Evolutionary conservation across 768 basidiomycete species (phyloP), one percentile per base, ranked within the genome.

Genomic region (Mycena alexandri): DNA sequence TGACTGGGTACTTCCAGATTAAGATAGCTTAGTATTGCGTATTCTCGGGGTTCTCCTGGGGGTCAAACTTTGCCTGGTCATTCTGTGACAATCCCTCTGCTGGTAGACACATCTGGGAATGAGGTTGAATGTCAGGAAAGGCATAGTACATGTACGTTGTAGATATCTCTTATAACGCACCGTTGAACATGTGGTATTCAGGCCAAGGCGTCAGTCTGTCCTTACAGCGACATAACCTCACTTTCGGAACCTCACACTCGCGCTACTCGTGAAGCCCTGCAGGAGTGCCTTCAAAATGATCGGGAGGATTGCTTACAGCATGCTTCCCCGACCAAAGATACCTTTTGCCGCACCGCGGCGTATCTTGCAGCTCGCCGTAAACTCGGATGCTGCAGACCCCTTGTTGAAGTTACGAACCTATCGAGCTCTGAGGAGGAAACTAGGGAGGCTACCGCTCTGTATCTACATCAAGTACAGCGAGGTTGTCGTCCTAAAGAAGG

Each of bases 181-280:
- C n/a, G n/a, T n/a, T n/a, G n/a, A n/a, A n/a, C n/a, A n/a, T n/a
- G n/a, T n/a, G n/a, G n/a, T n/a, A n/a, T 4, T 46, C 21, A 65
- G 63, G 63, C 19, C 56, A 51, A 16, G 55, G 63, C 11, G 12
- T 16, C 3, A 51, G 41, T 52, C 11, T 65, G 63, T 17, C 55
- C 63, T 14, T 12, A 44, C 10, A 29, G 9, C 19, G 50, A 65
- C n/a, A 5, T 33, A 4, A 25, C 29, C 1, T 14, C 13, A 4
- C 21, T 58, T 1, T 22, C 48, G 2, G 11, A 43, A 17, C 64
- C 64, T 2, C 64, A 58, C 21, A 41, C 17, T 3, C 12, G 11
- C 2, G 65, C 65, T 9, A 55, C 65, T 3, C 51, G 51, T 1
- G 24, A 10, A 7, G 43, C 3, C 36, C 6, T 66, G 10, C 13